A percentile compares a stretch with the other conserved stretches of the same genome.
phyloP scores from a whole-genome alignment of 2,329 filamentous ascomycete species.

The Teratosphaeria destructans region DNA sequence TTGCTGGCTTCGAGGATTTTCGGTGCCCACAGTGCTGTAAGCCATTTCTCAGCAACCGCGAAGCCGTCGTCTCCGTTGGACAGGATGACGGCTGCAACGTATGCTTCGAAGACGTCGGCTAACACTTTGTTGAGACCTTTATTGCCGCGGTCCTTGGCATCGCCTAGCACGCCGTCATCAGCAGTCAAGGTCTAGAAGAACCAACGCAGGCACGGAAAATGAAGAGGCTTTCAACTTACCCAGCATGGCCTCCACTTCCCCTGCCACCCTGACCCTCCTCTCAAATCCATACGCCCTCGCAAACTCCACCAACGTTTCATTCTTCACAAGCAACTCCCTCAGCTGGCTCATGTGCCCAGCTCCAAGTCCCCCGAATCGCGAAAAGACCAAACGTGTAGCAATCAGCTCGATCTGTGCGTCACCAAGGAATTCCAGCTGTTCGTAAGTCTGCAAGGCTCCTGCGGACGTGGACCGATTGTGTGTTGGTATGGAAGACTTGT shows the following conservation, averaged over 20 bases:
- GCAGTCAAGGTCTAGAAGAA: not conserved
- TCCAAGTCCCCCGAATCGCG: slow-evolving; percentile 54
- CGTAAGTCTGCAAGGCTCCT: slow-evolving; percentile 46
- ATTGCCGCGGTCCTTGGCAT: slow-evolving; percentile 25
- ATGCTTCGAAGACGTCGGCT: slow-evolving; percentile 85
- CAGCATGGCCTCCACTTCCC: slow-evolving; percentile 19
- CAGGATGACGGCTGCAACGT: slow-evolving; percentile 67
- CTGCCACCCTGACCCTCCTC: slow-evolving; percentile 46
- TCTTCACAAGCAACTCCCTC: slow-evolving; percentile 70
- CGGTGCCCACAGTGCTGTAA: slow-evolving; percentile 63
- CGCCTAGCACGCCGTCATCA: not conserved
- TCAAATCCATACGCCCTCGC: slow-evolving; percentile 62
- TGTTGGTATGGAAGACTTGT: slow-evolving; percentile 18
- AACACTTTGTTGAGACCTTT: slow-evolving; percentile 60
- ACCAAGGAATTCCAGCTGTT: slow-evolving; percentile 78
- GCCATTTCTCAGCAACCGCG: slow-evolving; percentile 54
- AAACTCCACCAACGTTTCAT: slow-evolving; percentile 63
- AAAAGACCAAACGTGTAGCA: slow-evolving; percentile 63
- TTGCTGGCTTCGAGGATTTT: slow-evolving; percentile 42
- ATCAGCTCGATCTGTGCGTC: slow-evolving; percentile 77
- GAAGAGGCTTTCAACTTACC: slow-evolving; percentile 1
- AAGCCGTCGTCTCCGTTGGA: slow-evolving; percentile 56
- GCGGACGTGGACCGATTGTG: slow-evolving; percentile 12
- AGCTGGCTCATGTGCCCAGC: slow-evolving; percentile 64
- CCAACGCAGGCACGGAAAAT: not conserved